phyloP scores from a whole-genome alignment of 192 early-diverging fungal genomes.

The Umbelopsis vinacea region DNA sequence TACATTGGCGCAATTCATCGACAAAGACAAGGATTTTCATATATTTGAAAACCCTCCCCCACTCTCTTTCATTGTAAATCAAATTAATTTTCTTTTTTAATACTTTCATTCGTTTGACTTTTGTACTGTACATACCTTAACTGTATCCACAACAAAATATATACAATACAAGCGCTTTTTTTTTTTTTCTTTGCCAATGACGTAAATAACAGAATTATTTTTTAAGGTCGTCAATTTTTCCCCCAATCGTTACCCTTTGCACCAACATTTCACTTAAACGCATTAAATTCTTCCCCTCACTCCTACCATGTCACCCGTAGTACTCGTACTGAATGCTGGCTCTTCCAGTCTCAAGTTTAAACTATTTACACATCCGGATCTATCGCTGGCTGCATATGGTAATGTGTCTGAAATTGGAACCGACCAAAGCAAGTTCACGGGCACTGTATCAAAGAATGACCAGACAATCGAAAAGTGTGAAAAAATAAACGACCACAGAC shows the following conservation, averaged over 20 bases:
- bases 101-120: no score
- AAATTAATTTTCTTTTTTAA: neutral
- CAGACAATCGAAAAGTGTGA: constrained; percentile 8
- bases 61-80: constrained; percentile 1
- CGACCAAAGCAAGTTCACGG: constrained; percentile 15
- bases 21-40: neutral
- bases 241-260: neutral
- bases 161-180: neutral
- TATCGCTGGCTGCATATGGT: constrained; percentile 12
- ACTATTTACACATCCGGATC: constrained; percentile 2
- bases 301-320: neutral
- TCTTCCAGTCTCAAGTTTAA: constrained; percentile 32
- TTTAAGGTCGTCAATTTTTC: neutral
- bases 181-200: neutral
- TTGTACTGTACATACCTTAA: neutral
- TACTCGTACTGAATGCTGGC: constrained; percentile 25
- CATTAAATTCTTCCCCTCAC: neutral
- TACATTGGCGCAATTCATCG: constrained; percentile 30
- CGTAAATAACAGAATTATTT: neutral
- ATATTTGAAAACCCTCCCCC: neutral
- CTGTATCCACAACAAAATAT: no score
- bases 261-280: neutral
- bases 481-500: neutral
- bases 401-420: constrained; percentile 28
- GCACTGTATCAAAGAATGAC: neutral